Conservation (phyloP, 1,284 basidiomycete genomes). For the Sphagnurus paluster region DNA sequence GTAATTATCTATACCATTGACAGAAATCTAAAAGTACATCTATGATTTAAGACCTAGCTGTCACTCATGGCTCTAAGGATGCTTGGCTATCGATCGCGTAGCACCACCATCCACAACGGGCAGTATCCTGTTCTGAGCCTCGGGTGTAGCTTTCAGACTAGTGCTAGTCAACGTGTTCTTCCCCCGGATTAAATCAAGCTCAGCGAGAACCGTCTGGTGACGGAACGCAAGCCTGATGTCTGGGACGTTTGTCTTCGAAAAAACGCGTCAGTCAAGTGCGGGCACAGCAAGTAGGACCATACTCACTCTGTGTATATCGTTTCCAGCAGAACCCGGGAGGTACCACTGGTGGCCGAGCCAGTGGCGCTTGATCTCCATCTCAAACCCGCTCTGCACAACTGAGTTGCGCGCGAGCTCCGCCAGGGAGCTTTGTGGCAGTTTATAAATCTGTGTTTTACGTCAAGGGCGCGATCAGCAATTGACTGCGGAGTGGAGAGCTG, state of each 20-base stretch:
- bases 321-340: slow-evolving; percentile 83
- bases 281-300: not conserved
- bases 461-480: not conserved
- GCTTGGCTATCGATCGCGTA: slow-evolving; percentile 32
- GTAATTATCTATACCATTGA: no score
- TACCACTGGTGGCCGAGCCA: slow-evolving; percentile 95
- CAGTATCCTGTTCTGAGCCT: slow-evolving; percentile 18
- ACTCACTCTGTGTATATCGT: slow-evolving; percentile 85
- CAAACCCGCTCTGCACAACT: slow-evolving; percentile 96
- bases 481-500: not conserved
- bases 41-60: no score
- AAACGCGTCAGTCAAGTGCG: slow-evolving; percentile 9
- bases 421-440: slow-evolving; percentile 81
- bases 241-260: slow-evolving; percentile 90
- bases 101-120: slow-evolving; percentile 34
- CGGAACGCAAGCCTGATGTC: slow-evolving; percentile 87
- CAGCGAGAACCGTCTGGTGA: slow-evolving; percentile 87
- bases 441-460: slow-evolving; percentile 72
- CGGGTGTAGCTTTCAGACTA: slow-evolving; percentile 11
- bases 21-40: no score
- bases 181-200: slow-evolving; percentile 71
- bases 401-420: slow-evolving; percentile 95
- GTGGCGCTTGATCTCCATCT: slow-evolving; percentile 98
- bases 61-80: no score
- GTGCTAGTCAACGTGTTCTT: slow-evolving; percentile 14